Conservation (phyloP, 352 stramenopile genomes). For the Phytophthora ramorum region DNA sequence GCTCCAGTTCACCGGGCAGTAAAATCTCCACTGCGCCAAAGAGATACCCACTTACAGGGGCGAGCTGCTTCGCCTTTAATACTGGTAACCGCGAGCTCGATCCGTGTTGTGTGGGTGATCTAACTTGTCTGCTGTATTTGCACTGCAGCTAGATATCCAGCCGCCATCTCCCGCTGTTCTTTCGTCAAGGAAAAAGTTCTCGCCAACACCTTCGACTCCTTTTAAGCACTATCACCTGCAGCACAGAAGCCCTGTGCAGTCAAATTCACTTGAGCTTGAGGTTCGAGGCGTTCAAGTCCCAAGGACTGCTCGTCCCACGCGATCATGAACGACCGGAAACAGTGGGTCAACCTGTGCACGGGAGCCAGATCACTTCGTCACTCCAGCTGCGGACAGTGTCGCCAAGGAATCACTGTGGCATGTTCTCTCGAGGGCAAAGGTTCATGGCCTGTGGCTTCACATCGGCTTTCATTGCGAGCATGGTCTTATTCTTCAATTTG, state of each 20-base stretch:
- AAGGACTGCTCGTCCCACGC: constrained; percentile 2
- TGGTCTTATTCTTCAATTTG: not conserved
- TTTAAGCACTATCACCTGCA: constrained; percentile 19
- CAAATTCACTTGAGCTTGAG: constrained; percentile 8
- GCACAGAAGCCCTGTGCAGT: not conserved
- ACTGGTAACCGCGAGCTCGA: constrained; percentile 7
- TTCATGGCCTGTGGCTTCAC: no score
- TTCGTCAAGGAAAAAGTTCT: constrained; percentile 4
- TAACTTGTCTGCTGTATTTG: not conserved
- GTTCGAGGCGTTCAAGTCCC: constrained; percentile 27
- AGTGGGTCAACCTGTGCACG: no score
- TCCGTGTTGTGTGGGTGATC: not conserved
- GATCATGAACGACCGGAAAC: not conserved
- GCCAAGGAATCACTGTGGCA: no score
- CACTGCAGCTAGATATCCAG: constrained; percentile 24
- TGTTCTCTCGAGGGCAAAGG: no score
- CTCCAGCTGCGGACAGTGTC: no score
- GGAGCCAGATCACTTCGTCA: no score
- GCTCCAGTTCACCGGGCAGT: not conserved
- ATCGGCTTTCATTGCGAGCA: no score
- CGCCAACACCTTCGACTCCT: constrained; percentile 9
- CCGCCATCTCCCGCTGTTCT: constrained; percentile 6
- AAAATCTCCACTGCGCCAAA: not conserved
- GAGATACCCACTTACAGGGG: no score
- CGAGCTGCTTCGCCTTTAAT: constrained; percentile 11